A percentile compares a stretch with the other conserved stretches of the same genome.
These are phyloP conservation scores for Calophaca sinica DNA, from an alignment of 306 rosid species.

Conservation along the genomic window DNA sequence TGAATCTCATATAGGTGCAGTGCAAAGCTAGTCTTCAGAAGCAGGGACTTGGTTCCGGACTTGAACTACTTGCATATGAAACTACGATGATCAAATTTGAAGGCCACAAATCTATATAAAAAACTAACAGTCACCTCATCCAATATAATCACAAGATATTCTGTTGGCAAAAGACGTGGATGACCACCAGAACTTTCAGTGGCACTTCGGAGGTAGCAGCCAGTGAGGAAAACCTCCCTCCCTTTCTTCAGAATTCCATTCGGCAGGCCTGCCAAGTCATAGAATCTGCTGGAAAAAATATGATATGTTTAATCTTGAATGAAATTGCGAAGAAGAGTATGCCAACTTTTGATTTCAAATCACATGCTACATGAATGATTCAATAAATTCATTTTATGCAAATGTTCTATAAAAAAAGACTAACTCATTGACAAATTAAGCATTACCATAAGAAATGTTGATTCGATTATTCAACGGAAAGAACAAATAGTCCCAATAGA, in stretches of 20 bases:
- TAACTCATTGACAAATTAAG: background rate
- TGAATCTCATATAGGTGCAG: constrained; percentile 1
- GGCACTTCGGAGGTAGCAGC: constrained; percentile 89
- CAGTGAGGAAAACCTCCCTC: constrained; percentile 87
- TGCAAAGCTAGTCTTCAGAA: constrained; percentile 31
- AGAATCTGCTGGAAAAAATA: constrained; percentile 65
- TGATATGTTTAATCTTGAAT: constrained; percentile 24
- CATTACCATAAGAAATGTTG: constrained; percentile 26
- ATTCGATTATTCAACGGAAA: background rate
- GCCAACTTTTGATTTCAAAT: constrained; percentile 26
- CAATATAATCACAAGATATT: constrained; percentile 77
- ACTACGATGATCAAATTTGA: constrained; percentile 32
- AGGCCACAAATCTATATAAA: constrained; percentile 5
- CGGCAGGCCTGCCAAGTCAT: constrained; percentile 61
- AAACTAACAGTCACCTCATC: constrained; percentile 70
- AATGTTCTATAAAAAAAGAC: background rate
- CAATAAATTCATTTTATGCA: constrained; percentile 9
- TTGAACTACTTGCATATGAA: constrained; percentile 18
- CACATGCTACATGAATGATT: background rate
- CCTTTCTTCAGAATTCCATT: constrained; percentile 87
- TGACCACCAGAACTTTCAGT: constrained; percentile 68
- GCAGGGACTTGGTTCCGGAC: constrained; percentile 28
- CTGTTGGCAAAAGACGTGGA: constrained; percentile 90
- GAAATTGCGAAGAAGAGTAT: constrained; percentile 31
- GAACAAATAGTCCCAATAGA: constrained; percentile 28